These are phyloP conservation scores for Penicillium riverlandense DNA, from an alignment of 495 filamentous ascomycete species.

Conservation along the genomic window DNA sequence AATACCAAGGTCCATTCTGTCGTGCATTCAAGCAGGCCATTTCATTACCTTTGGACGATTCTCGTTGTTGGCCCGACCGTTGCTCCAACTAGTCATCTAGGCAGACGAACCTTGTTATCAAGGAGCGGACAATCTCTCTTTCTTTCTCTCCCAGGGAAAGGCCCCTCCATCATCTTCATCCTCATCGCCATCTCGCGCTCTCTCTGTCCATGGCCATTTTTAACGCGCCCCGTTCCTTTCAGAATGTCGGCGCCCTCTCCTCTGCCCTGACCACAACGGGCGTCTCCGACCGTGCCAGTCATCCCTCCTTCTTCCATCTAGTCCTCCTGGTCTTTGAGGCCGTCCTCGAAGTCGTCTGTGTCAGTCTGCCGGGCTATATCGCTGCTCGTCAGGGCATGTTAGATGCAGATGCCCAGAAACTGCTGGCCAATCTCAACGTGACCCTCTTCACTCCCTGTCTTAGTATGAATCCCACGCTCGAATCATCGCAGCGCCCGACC, in stretches of 20 bases:
- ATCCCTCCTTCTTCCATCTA: constrained; percentile 66
- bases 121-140: not conserved
- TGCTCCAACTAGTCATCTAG: too few relatives aligned
- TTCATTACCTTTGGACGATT: too few relatives aligned
- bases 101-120: too few relatives aligned
- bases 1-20: too few relatives aligned
- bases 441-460: constrained; percentile 93
- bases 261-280: not conserved
- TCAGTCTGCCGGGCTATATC: constrained; percentile 91
- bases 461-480: constrained; percentile 49
- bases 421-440: constrained; percentile 91
- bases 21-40: too few relatives aligned
- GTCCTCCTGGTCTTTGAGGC: constrained; percentile 90
- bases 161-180: not conserved
- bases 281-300: constrained; percentile 34
- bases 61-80: too few relatives aligned
- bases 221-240: constrained; percentile 59
- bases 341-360: constrained; percentile 91
- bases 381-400: constrained; percentile 86
- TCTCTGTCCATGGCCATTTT: constrained; percentile 41
- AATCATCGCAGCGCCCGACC: not conserved
- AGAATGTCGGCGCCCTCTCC: constrained; percentile 38
- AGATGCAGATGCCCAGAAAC: constrained; percentile 89
- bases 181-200: not conserved
- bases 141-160: constrained; percentile 1